Evolutionary conservation across 805 yeast species (phyloP).

Genomic region (Saturnispora diversa): DNA sequence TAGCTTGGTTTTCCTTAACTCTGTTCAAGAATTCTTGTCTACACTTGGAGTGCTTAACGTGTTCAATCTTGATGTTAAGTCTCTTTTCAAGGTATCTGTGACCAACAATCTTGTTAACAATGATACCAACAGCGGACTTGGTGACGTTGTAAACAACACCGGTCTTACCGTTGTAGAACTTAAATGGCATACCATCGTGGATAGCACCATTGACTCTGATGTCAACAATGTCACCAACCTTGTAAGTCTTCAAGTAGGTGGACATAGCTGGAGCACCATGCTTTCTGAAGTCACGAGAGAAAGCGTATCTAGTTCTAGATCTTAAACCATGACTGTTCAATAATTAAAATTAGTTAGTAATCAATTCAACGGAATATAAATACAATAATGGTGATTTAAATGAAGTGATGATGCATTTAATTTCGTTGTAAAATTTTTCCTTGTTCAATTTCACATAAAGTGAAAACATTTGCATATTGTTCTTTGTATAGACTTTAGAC

Average conservation of each 20-base stretch:
- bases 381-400: no score
- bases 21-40: conserved; percentile 98
- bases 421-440: no score
- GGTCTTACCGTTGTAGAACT: conserved; percentile 99
- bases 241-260: conserved; percentile 95
- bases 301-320: conserved; percentile 99
- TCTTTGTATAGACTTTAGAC: no score
- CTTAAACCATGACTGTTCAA: conserved; percentile 88
- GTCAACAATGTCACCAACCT: conserved; percentile 99
- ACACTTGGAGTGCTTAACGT: conserved; percentile 99
- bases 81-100: conserved; percentile 99
- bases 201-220: conserved; percentile 98
- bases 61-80: conserved; percentile 97
- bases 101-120: conserved; percentile 97
- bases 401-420: no score
- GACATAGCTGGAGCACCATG: conserved; percentile 94
- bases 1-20: conserved; percentile 94
- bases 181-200: conserved; percentile 99
- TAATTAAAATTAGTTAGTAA: conserved; percentile 16
- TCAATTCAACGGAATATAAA: no score
- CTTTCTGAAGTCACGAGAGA: conserved; percentile 98
- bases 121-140: conserved; percentile 97
- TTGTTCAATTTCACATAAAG: no score
- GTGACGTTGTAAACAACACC: conserved; percentile 99
- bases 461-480: no score